phyloP scores from a whole-genome alignment of 495 filamentous ascomycete species.

The Thozetella sp. region DNA sequence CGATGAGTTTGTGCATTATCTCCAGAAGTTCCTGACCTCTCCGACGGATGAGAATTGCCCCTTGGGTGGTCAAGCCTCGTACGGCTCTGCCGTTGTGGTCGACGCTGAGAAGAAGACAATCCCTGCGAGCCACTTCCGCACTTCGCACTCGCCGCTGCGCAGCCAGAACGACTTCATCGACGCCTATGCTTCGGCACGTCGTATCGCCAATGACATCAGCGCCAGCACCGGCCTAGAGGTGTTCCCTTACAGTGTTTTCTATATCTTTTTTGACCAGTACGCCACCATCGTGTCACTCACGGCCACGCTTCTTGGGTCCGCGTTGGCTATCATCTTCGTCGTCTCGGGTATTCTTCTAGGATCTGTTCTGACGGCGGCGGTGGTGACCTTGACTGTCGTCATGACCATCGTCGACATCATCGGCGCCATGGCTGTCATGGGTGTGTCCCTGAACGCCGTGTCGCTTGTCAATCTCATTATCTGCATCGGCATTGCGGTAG shows the following conservation, averaged over 20 bases:
- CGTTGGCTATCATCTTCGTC: constrained; percentile 78
- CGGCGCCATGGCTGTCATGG: constrained; percentile 86
- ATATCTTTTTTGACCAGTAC: constrained; percentile 99
- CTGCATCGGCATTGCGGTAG: constrained; percentile 91
- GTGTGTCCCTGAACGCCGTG: constrained; percentile 93
- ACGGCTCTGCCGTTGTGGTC: constrained; percentile 82
- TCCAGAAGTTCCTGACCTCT: constrained; percentile 76
- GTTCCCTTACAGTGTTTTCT: constrained; percentile 95
- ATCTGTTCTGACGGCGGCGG: constrained; percentile 76
- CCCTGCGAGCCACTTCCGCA: constrained; percentile 86
- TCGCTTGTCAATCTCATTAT: constrained; percentile 97
- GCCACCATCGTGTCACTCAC: constrained; percentile 79
- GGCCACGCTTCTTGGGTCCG: constrained; percentile 75
- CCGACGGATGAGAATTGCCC: constrained; percentile 84
- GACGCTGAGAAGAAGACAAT: constrained; percentile 66
- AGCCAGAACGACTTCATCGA: constrained; percentile 94
- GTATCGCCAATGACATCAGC: constrained; percentile 77
- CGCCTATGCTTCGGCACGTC: constrained; percentile 85
- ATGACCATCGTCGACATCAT: constrained; percentile 97
- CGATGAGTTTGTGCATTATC: constrained; percentile 83
- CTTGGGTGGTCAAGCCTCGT: constrained; percentile 83
- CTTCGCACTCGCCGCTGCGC: constrained; percentile 79
- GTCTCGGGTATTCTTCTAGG: constrained; percentile 80
- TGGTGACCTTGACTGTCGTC: constrained; percentile 80
- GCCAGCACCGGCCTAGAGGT: constrained; percentile 70